Percentiles rank a stretch among this genome's conserved stretches.
These are phyloP conservation scores for Atkinsonella hypoxylon DNA, from an alignment of 2,329 filamentous ascomycete genomes.

Conservation along the genomic window DNA sequence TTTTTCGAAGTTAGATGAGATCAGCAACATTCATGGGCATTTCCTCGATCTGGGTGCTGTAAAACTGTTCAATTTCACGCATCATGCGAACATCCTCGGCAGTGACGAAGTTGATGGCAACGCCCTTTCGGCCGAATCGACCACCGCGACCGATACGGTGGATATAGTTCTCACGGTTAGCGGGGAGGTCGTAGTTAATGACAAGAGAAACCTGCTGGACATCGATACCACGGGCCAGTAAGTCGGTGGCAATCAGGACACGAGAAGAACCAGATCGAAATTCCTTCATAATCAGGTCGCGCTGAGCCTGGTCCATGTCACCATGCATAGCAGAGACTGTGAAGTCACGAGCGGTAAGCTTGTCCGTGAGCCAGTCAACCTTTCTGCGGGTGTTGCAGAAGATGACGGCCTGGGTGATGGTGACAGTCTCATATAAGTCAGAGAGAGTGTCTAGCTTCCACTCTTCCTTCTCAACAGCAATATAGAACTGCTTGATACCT, in stretches of 20 bases:
- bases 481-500: conserved; percentile 99
- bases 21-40: conserved; percentile 94
- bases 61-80: conserved; percentile 99
- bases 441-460: conserved; percentile 99
- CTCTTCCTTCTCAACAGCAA: conserved; percentile 99
- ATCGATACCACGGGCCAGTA: conserved; percentile 98
- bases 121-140: conserved; percentile 99
- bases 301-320: conserved; percentile 96
- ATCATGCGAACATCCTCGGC: conserved; percentile 99
- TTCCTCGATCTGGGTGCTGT: conserved; percentile 99
- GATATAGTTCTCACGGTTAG: conserved; percentile 99
- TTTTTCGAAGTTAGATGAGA: conserved; percentile 46
- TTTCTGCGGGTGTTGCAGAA: conserved; percentile 99
- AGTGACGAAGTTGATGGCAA: conserved; percentile 99
- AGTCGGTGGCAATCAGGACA: conserved; percentile 96
- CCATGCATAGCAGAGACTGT: conserved; percentile 99
- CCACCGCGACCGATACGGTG: conserved; percentile 99
- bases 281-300: conserved; percentile 99
- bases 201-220: conserved; percentile 99
- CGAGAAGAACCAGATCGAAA: conserved; percentile 97
- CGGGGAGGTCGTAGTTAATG: conserved; percentile 99
- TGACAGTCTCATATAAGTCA: conserved; percentile 98
- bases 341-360: conserved; percentile 97
- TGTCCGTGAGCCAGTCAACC: conserved; percentile 99
- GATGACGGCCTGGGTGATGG: conserved; percentile 98